phyloP scores from a whole-genome alignment of 2,329 filamentous ascomycete genomes.

The Colletotrichum sp. region DNA sequence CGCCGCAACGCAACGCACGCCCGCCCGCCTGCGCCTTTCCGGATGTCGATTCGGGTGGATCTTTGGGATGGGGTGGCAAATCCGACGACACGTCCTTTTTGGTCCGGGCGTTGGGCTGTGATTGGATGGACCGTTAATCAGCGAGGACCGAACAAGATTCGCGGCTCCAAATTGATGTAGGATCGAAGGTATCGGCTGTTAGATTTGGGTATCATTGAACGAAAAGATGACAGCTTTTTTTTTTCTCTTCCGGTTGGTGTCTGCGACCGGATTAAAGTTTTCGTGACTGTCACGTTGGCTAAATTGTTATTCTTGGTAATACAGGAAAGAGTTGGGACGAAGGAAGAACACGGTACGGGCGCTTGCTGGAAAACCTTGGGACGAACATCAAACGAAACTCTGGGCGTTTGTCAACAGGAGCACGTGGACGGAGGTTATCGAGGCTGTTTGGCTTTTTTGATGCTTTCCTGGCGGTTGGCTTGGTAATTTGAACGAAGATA shows the following conservation, averaged over 20 bases:
- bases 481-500: neutral
- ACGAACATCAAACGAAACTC: constrained; percentile 17
- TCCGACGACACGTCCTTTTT: neutral
- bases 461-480: neutral
- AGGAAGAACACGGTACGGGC: neutral
- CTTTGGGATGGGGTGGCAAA: constrained; percentile 3
- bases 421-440: neutral
- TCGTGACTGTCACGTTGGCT: neutral
- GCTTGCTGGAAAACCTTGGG: neutral
- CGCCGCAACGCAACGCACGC: neutral
- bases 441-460: neutral
- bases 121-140: neutral
- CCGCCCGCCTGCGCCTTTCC: constrained; percentile 1
- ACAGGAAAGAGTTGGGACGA: neutral
- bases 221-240: neutral
- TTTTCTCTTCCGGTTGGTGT: neutral
- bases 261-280: neutral
- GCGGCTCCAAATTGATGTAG: neutral
- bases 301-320: neutral
- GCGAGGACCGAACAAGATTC: neutral
- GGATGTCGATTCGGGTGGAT: constrained; percentile 5
- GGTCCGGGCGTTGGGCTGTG: neutral
- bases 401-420: neutral
- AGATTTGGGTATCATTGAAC: neutral
- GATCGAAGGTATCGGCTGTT: neutral